phyloP scores from a whole-genome alignment of 2,329 filamentous ascomycete genomes.

The Pochonia chlamydosporia region DNA sequence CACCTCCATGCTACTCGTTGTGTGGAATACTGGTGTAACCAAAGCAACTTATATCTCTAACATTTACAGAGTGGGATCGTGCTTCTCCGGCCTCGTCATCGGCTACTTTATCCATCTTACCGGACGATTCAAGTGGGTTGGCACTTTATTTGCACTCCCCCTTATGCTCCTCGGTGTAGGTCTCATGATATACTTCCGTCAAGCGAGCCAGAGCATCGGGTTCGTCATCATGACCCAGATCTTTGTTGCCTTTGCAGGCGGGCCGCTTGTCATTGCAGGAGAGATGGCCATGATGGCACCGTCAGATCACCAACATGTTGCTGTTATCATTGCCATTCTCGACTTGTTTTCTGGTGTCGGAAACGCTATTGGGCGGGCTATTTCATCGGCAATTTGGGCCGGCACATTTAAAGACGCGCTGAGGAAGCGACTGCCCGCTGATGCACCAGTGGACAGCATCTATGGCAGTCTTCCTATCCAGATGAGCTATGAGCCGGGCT shows the following conservation, averaged over 20 bases:
- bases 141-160: slow-evolving; percentile 42
- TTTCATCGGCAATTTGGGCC: slow-evolving; percentile 61
- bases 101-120: slow-evolving; percentile 39
- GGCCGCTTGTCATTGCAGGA: slow-evolving; percentile 52
- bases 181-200: slow-evolving; percentile 56
- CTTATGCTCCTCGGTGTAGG: slow-evolving; percentile 50
- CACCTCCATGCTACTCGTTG: slow-evolving; percentile 32
- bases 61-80: slow-evolving; percentile 39
- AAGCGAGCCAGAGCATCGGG: slow-evolving; percentile 41
- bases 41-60: slow-evolving; percentile 35
- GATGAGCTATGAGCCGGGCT: slow-evolving; percentile 33
- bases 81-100: slow-evolving; percentile 29
- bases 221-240: slow-evolving; percentile 58
- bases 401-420: slow-evolving; percentile 49
- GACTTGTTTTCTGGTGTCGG: slow-evolving; percentile 56
- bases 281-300: slow-evolving; percentile 57
- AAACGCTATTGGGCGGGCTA: slow-evolving; percentile 52
- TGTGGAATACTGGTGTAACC: slow-evolving; percentile 28
- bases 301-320: slow-evolving; percentile 53
- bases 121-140: slow-evolving; percentile 45
- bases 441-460: slow-evolving; percentile 28
- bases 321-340: slow-evolving; percentile 53
- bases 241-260: slow-evolving; percentile 55
- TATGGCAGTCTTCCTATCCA: slow-evolving; percentile 50
- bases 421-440: slow-evolving; percentile 40